Base-by-base conservation (phyloP, 2,329 filamentous ascomycete genomes). In the Bipolaris gigantea region DNA sequence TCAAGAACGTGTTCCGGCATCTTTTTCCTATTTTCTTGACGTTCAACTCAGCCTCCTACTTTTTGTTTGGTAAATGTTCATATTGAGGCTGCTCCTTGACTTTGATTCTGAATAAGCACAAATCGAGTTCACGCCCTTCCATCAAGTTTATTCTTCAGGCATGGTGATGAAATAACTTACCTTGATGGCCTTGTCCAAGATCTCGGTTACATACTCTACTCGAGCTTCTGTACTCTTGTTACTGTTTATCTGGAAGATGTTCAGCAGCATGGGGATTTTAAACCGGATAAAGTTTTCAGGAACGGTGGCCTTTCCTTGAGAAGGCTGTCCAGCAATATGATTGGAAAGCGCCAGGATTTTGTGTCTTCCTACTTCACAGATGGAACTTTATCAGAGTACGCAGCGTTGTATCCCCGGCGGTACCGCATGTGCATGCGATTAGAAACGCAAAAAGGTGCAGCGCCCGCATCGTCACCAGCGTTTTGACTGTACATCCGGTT, bases 391-490 rank as follows among this genome's bases (percentile, higher is more conserved):
- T 39, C 34, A 6, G 23, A 15, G 3, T 56, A 35, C 0, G 19
- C 40, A 3, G 35, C 40, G n/a, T 54, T 13, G 21, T 53, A 55
- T 9, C 55, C 57, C 9, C 49, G 27, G 1, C 61, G 21, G 33
- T 67, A 50, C 5, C 44, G 40, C 54, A 60, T 62, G 39, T 66
- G 67, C 8, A 57, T 58, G 0, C 11, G 33, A 25, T 67, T 69
- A 1, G 55, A 60, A 0, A 67, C 55, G n/a, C 65, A 67, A 25
- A 60, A 67, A 0, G 60, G 32, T 3, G 62, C 57, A 1, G 59
- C 54, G 0, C 39, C 40, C 3, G n/a, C 44, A 9, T 53, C 50
- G 23, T 63, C 60, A 9, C 44, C 48, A 2, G 58, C 58, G 21
- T 58, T 50, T 8, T 36, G 16, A 3, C 50, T 56, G 21, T 67